Base-by-base conservation (phyloP, 352 stramenopile species). In the Globisporangium irregulare region DNA sequence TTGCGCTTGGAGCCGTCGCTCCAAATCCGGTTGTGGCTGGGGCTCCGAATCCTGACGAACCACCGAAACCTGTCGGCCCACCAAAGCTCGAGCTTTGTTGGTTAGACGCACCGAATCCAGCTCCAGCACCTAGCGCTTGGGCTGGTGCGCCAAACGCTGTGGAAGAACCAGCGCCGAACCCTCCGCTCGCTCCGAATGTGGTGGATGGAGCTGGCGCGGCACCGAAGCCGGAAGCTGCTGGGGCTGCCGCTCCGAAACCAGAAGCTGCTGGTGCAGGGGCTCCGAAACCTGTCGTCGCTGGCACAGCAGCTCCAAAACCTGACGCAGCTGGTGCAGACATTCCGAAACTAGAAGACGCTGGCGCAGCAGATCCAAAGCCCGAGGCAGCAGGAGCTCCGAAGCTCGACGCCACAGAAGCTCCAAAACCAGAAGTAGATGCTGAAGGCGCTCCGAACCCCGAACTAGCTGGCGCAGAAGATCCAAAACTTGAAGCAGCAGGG, bases 391-490 rank as follows among this genome's bases (percentile, higher is more conserved):
- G 6, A 7, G 72, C 62, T 34, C 73, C 70, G 57, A 73, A 78
- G 14, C 68, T 61, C 15, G 72, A 59, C 46, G 57, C 14, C 51
- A 22, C 57, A 18, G 71, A 56, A 1, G 68, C 51, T 43, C 75
- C 79, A 66, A 88, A 87, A 24, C 68, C 76, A 70, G 69, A 64
- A 59, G 70, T 82, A 24, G 66, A 57, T 12, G 32, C 32, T 14
- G 79, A 74, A 22, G 72, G 71, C 2, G 76, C 71, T 20, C 73
- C 78, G 73, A 88, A 90, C 20, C 73, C 71, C 24, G 72, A 77
- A 34, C 77, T 67, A 5, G 67, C 62, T 20, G 67, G 65, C 10
- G 69, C 62, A 54, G 70, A 36, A 27, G 72, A 59, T 8, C 69
- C 41, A 27, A 82, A 71, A 14, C 15, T 7, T 22, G 43, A 51